Base-by-base conservation (phyloP, 2,329 filamentous ascomycete species). In the Chrysoporthe cubensis region DNA sequence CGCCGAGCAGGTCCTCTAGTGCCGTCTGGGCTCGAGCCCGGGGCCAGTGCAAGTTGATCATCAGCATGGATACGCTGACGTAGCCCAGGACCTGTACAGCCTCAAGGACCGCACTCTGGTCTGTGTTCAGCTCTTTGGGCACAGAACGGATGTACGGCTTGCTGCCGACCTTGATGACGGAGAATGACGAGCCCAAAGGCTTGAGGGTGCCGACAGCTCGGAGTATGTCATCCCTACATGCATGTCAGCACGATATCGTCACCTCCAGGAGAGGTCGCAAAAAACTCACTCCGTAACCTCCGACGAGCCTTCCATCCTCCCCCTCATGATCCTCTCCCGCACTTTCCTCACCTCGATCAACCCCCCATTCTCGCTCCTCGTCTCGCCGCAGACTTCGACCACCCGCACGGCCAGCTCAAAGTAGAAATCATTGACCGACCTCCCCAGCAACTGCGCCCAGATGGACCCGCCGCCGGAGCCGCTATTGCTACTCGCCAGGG, bases 371-470 rank as follows among this genome's bases (percentile, higher is more conserved):
- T 97, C 95, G 4, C 87, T 88, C 64, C 96, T 85, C 57, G 94
- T 97, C 64, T 90, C 88, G 6, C 93, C 86, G 77, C 96, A 99
- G 8, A 97, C 89, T 79, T 98, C 95, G 6, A 99, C 96, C 0
- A 98, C 92, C 62, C 93, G 87, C n/a, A 98, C 95, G 1, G 94
- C 96, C 58, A 99, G 88, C 82, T 97, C 95, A 79, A 98, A 98
- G 81, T 98, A 99, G 77, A 99, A 99, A 79, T 99, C 96, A 77
- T 97, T 97, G 73, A 99, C 94, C 74, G 90, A 94, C 69, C 91
- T 88, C 42, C 96, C 96, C 26, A 98, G 85, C 71, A 98, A 88
- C 82, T 97, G 94, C 9, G 93, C 91, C 95, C 96, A 98, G 68
- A 97, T 89, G 68, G 91, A 96, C 21, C 88, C 87, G 1, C 80